These are phyloP conservation scores for Komagataella mondaviorum DNA, from an alignment of 805 yeast species.

Conservation along the genomic window DNA sequence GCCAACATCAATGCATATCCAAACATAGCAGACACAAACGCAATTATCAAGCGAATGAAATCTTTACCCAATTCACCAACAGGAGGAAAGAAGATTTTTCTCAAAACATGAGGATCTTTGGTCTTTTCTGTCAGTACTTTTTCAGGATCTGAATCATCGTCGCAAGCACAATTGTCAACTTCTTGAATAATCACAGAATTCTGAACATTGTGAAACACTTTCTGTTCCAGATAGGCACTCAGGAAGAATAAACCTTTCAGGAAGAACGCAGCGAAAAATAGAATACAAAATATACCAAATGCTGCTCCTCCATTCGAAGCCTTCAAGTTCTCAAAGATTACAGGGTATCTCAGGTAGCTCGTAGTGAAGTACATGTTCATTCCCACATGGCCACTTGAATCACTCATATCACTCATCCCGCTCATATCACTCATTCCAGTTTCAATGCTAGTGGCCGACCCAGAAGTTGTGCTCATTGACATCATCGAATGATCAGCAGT, in stretches of 20 bases:
- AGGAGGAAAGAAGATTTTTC: constrained; percentile 20
- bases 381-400: constrained; percentile 11
- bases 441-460: not conserved
- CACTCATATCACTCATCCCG: constrained; percentile 15
- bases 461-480: not conserved
- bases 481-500: not conserved
- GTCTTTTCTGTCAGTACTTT: constrained; percentile 6
- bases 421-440: constrained; percentile 3
- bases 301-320: constrained; percentile 49
- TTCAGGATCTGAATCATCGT: constrained; percentile 11
- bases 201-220: constrained; percentile 36
- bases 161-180: constrained; percentile 20
- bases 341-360: constrained; percentile 40
- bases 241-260: constrained; percentile 47
- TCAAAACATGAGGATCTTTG: constrained; percentile 5
- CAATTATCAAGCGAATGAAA: constrained; percentile 36
- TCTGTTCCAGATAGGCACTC: constrained; percentile 53
- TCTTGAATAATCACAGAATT: constrained; percentile 16
- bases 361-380: constrained; percentile 52
- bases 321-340: constrained; percentile 37
- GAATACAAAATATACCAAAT: constrained; percentile 56
- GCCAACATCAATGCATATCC: constrained; percentile 70
- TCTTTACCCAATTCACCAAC: constrained; percentile 30
- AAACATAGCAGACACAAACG: constrained; percentile 50
- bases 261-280: constrained; percentile 45